These are phyloP conservation scores for Coleophoma cylindrospora DNA, from an alignment of 2,329 filamentous ascomycete species.

Conservation along the genomic window DNA sequence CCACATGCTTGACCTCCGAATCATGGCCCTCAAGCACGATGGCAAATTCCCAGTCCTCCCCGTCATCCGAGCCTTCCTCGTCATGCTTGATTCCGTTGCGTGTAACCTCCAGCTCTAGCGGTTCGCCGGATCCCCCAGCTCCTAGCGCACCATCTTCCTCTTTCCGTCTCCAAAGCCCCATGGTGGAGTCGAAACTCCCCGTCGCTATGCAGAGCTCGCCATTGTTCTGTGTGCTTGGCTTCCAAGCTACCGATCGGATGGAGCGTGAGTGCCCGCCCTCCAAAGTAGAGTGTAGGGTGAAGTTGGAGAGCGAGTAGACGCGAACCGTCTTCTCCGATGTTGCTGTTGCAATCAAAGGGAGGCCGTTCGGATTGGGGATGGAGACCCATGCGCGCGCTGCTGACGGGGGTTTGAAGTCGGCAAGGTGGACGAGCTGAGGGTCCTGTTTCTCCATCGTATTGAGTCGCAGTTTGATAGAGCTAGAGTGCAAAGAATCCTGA, in stretches of 20 bases:
- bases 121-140: conserved; percentile 17
- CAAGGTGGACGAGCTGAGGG: conserved; percentile 10
- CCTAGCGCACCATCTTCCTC: conserved; percentile 31
- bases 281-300: conserved; percentile 73
- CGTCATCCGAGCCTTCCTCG: conserved; percentile 41
- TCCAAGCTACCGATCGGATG: conserved; percentile 84
- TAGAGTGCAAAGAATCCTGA: too few species aligned
- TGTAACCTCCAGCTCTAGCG: conserved; percentile 39
- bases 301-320: conserved; percentile 80
- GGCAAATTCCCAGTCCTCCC: conserved; percentile 86
- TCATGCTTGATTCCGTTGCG: conserved; percentile 17
- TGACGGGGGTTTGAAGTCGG: conserved; percentile 41
- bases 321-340: conserved; percentile 83
- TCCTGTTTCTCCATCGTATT: too few species aligned
- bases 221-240: conserved; percentile 57
- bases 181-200: conserved; percentile 89
- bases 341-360: conserved; percentile 84
- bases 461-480: too few species aligned
- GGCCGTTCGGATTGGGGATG: conserved; percentile 70
- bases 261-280: conserved; percentile 87
- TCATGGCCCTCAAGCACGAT: conserved; percentile 94
- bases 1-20: conserved; percentile 80
- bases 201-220: conserved; percentile 77
- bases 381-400: conserved; percentile 80
- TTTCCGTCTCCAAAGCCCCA: conserved; percentile 74